Percentiles rank a stretch among this genome's conserved stretches.
Evolutionary conservation across 1,284 basidiomycete genomes (phyloP).

Genomic region (Moniliophthora roreri): DNA sequence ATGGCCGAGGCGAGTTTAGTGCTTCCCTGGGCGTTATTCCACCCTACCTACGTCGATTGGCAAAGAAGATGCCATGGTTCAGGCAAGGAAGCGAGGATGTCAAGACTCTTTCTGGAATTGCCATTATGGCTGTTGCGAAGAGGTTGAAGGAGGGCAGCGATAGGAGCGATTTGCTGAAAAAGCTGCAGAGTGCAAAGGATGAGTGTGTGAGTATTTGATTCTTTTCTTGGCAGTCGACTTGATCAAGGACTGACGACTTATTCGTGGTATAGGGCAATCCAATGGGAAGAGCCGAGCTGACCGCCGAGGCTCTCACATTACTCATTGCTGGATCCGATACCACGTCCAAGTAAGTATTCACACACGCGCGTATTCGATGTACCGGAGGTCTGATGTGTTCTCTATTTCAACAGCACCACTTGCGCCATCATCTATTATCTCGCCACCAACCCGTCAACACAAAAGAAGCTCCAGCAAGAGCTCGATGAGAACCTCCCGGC

Average conservation of each 20-base stretch:
- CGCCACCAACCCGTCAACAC: conserved; percentile 16
- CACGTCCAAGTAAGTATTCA: conserved; percentile 29
- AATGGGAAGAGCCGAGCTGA: conserved; percentile 22
- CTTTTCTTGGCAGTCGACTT: neutral
- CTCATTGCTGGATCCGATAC: conserved; percentile 38
- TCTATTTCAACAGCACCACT: conserved; percentile 12
- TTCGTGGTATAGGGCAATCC: conserved; percentile 7
- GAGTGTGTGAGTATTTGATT: conserved; percentile 13
- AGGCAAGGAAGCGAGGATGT: conserved; percentile 15
- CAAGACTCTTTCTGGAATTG: conserved; percentile 15
- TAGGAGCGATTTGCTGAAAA: conserved; percentile 27
- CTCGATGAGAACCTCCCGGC: conserved; percentile 19
- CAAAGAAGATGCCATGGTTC: conserved; percentile 15
- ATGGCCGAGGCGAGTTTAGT: conserved; percentile 87
- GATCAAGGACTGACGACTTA: neutral
- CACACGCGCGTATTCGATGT: conserved; percentile 17
- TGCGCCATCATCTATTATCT: conserved; percentile 21
- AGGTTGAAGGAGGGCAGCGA: conserved; percentile 10
- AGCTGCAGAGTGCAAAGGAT: conserved; percentile 19
- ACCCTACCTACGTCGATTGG: conserved; percentile 64
- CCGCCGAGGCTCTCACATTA: conserved; percentile 31
- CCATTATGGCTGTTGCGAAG: conserved; percentile 19
- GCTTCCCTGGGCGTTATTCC: conserved; percentile 84
- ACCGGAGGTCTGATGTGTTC: conserved; percentile 7
- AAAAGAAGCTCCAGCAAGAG: conserved; percentile 22